Conservation (phyloP, 768 basidiomycete genomes). For the Boletus edulis region DNA sequence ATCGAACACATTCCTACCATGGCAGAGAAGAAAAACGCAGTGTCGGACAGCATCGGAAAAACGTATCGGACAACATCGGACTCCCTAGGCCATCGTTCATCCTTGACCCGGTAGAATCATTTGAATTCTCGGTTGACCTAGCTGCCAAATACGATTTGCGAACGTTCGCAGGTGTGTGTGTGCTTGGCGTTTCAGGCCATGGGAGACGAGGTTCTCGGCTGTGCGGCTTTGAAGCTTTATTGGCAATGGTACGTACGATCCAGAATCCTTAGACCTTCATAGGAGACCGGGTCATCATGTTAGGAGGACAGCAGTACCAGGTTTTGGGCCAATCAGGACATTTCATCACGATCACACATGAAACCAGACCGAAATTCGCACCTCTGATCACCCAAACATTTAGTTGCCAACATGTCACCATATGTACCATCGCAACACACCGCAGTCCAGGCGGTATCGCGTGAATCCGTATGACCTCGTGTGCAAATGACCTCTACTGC, state of each 20-base stretch:
- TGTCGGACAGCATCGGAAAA: not conserved
- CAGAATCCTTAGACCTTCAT: not conserved
- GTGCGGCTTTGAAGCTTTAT: not conserved
- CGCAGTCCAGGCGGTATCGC: constrained; percentile 20
- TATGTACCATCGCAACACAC: not conserved
- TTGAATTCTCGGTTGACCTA: not conserved
- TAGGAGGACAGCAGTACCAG: not conserved
- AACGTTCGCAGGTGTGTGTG: not conserved
- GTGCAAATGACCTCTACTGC: not conserved
- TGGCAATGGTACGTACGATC: not conserved
- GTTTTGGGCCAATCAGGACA: not conserved
- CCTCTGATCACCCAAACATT: not conserved
- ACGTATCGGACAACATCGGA: not conserved
- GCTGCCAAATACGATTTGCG: not conserved
- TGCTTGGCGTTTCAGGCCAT: constrained; percentile 15
- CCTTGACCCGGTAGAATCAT: not conserved
- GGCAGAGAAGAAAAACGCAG: not conserved
- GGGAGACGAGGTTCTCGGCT: not conserved
- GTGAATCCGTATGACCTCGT: not conserved
- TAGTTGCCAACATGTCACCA: constrained; percentile 3
- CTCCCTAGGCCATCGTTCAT: not conserved
- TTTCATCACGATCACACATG: not conserved
- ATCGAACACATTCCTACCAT: not conserved
- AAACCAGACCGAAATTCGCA: not conserved
- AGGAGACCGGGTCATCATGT: not conserved